Base-by-base conservation (phyloP, 2,329 filamentous ascomycete species). In the Ascochyta koolunga region DNA sequence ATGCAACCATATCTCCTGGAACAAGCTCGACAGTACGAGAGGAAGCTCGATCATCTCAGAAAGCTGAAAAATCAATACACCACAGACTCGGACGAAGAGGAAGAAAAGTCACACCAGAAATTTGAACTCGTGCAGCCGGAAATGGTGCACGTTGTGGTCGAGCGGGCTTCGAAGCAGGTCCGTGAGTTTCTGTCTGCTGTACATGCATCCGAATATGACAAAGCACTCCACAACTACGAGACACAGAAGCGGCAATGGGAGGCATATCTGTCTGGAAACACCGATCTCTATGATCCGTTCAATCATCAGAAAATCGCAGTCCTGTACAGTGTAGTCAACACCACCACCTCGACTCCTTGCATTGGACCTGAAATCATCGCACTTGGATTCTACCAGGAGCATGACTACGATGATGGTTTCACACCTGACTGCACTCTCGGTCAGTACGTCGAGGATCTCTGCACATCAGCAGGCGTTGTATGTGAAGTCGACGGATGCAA, bases 191-290 rank as follows among this genome's bases (percentile, higher is more conserved):
- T 99, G 6, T 92, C 95, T 71, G 95, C 95, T 19, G 93, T 97
- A 11, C 93, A 98, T 73, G 91, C 97, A 70, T 93, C 93, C 2
- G 95, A 99, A 73, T 97, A 98, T 66, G 93, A 99, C 72, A 96
- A 95, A 75, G 93, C 93, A 1, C 78, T 96, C 29, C 91, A 97
- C 75, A 92, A 93, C 65, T 99, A 98, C 70, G 86, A 92, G 72
- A 97, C 91, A 0, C 93, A 98, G 71, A 96, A 92, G 51, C 86
- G 91, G 25, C 93, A 97, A 64, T 99, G 95, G 95, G 95, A 99
- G 71, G 90, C 91, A 24, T 96, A 96, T 67, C 88, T 97, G 19
- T 87, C 93, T 44, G 91, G 91, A 13, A 96, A 95, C 62, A 80
- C 89, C 27, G 89, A 96, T 47, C 82, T 98, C 1, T 99, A 97